Base-by-base conservation (phyloP, 2,329 filamentous ascomycete species). In the Aspergillus proliferans region DNA sequence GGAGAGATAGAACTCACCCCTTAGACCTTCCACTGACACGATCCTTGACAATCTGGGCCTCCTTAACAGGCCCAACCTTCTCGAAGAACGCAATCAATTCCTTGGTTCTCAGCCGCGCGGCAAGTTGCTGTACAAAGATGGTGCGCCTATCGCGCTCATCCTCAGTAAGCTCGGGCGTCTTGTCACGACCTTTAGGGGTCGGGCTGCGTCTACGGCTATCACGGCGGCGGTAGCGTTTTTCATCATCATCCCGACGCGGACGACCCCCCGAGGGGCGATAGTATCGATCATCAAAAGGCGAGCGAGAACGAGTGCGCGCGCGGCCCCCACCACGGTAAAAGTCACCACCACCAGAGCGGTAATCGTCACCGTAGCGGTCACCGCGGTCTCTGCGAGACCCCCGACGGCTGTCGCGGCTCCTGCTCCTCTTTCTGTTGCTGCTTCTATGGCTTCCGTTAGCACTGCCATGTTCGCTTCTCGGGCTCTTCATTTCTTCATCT, bases 41-140 rank as follows among this genome's bases (percentile, higher is more conserved):
- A 63, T 98, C 93, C 73, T 97, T 97, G 47, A 98, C 93, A 64
- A 98, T 98, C 75, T 97, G 93, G 45, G 93, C 93, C 70, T 97
- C 93, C 62, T 93, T 94, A 48, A 98, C 93, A 36, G 88, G 85
- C 55, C 93, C 93, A 61, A 93, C 87, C 72, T 92, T 91, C 69
- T 95, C 89, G 65, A 98, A 98, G 70, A 98, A 98, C 53, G 85
- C 82, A 70, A 94, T 92, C 55, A 98, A 79, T 70, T 97, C 90
- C 64, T 89, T 90, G 48, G 88, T 95, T 60, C 92, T 85, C 57
- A 97, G 80, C 65, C 93, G 88, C 58, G 91, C 91, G 59, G 93
- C 93, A 66, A 98, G 86, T 73, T 98, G 93, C 76, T 98, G 93
- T 48, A 98, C 93, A 68, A 98, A 98, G 51, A 98, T 89, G 50